phyloP scores from a whole-genome alignment of 176 grass and related monocot genomes.

The Bonia amplexicaulis region DNA sequence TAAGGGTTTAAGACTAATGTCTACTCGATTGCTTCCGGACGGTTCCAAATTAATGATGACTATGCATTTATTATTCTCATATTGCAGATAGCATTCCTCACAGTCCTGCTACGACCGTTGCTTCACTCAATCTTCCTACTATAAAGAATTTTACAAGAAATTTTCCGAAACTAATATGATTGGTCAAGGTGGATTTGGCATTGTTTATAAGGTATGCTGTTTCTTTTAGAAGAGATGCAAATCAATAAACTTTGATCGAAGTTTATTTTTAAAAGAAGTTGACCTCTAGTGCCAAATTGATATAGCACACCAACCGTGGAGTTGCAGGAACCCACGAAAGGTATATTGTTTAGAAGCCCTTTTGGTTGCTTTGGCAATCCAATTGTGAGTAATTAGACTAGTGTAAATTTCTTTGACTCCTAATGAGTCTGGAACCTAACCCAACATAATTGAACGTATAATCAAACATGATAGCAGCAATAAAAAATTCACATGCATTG shows the following conservation, averaged over 20 bases:
- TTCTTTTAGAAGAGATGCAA: not conserved
- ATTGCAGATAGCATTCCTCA: not conserved
- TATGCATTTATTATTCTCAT: not conserved
- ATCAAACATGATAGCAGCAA: too few relatives aligned
- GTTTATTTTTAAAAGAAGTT: not conserved
- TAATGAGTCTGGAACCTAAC: too few relatives aligned
- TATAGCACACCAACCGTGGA: too few relatives aligned
- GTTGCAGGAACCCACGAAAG: too few relatives aligned
- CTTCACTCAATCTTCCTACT: not conserved
- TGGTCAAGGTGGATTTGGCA: conserved; percentile 23
- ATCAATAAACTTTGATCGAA: not conserved
- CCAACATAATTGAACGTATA: too few relatives aligned
- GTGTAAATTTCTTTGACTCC: too few relatives aligned
- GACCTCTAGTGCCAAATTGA: not conserved
- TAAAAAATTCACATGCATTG: too few relatives aligned
- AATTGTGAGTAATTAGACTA: too few relatives aligned
- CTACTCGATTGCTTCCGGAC: not conserved
- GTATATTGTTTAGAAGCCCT: too few relatives aligned
- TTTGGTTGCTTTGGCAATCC: too few relatives aligned
- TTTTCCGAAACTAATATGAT: conserved; percentile 28
- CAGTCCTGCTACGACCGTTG: not conserved
- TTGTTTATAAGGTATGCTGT: conserved; percentile 19
- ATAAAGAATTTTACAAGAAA: not conserved
- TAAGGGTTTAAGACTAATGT: not conserved
- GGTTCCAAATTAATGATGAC: not conserved